Conservation (phyloP, 2,329 filamentous ascomycete species). For the Aciculosporium take region DNA sequence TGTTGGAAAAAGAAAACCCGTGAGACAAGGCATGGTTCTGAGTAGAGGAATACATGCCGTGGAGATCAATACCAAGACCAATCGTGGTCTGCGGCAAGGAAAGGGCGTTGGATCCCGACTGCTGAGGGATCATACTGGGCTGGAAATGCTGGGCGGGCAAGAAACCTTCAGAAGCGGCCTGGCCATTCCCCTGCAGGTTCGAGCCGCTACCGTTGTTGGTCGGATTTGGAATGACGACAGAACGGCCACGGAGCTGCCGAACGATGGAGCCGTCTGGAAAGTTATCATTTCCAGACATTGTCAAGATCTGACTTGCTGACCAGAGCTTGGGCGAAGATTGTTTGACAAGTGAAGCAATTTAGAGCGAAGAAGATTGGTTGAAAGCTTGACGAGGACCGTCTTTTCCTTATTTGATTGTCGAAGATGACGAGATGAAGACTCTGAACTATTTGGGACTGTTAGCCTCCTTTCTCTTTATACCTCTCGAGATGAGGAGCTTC, state of each 20-base stretch:
- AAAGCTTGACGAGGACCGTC: neutral
- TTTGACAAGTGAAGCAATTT: neutral
- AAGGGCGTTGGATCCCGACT: neutral
- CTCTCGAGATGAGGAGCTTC: neutral
- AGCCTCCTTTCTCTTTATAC: conserved; percentile 4
- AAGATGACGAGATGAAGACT: neutral
- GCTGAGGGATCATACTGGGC: neutral
- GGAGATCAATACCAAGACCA: neutral
- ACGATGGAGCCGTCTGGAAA: neutral
- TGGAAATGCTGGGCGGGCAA: neutral
- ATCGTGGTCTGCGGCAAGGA: neutral
- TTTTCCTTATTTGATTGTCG: neutral
- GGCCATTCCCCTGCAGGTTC: neutral
- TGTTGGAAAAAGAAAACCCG: neutral
- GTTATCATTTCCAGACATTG: neutral
- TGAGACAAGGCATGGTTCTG: neutral
- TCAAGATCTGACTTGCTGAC: neutral
- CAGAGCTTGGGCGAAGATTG: neutral
- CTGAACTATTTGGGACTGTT: neutral
- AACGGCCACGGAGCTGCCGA: neutral
- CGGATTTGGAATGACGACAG: neutral
- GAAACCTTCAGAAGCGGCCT: neutral
- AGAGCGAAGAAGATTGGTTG: neutral
- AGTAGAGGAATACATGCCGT: neutral
- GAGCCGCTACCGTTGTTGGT: neutral